Conservation (phyloP, 1,284 basidiomycete species). For the Grifola frondosa region DNA sequence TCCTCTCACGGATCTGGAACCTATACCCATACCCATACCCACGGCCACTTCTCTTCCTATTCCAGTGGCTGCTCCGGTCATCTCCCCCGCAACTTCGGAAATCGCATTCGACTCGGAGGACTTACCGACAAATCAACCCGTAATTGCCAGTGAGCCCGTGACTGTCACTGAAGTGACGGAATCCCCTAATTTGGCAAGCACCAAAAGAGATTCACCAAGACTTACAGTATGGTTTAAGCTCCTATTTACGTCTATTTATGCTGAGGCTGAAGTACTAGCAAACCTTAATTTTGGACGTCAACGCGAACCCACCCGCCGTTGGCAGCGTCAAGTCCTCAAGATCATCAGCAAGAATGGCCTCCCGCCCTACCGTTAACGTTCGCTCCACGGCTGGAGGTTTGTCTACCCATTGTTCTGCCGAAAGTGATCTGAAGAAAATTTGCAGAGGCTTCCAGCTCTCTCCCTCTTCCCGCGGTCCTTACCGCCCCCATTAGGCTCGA, state of each 20-base stretch:
- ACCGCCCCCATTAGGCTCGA: slow-evolving; percentile 98
- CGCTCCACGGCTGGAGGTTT: slow-evolving; percentile 74
- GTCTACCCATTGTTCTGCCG: slow-evolving; percentile 21
- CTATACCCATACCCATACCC: too few relatives aligned
- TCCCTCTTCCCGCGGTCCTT: slow-evolving; percentile 95
- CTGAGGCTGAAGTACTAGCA: slow-evolving; percentile 25
- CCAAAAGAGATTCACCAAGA: neutral
- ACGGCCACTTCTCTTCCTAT: too few relatives aligned
- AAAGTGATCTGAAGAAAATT: slow-evolving; percentile 7
- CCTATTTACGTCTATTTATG: slow-evolving; percentile 20
- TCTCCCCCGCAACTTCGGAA: too few relatives aligned
- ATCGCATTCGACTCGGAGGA: too few relatives aligned
- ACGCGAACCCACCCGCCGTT: slow-evolving; percentile 22
- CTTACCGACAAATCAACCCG: too few relatives aligned
- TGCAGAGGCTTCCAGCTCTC: slow-evolving; percentile 82
- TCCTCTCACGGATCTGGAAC: too few relatives aligned
- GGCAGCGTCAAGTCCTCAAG: slow-evolving; percentile 34
- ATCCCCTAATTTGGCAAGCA: too few relatives aligned
- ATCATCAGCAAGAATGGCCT: slow-evolving; percentile 65
- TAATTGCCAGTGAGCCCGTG: too few relatives aligned
- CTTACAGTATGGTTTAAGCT: too few relatives aligned
- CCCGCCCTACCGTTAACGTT: slow-evolving; percentile 86
- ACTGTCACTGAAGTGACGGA: too few relatives aligned
- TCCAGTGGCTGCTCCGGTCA: too few relatives aligned
- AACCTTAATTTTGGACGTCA: slow-evolving; percentile 32